Evolutionary conservation across 2,329 filamentous ascomycete species (phyloP).

Genomic region (Calonectria leucothoes): DNA sequence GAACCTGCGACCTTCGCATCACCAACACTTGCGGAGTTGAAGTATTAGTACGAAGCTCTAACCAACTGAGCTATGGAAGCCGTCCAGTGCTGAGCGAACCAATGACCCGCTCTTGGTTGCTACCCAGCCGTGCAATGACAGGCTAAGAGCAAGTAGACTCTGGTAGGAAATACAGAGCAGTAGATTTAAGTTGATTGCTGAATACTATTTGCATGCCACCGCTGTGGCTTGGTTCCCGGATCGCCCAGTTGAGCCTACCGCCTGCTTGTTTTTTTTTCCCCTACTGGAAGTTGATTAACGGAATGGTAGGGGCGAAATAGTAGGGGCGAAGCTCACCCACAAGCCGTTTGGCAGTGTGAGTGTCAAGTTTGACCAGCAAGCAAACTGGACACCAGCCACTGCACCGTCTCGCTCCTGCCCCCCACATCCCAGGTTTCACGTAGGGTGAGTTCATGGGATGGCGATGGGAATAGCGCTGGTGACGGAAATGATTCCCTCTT

Average conservation of each 20-base stretch:
- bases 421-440: neutral
- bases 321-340: neutral
- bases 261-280: too few species aligned
- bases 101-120: slow-evolving; percentile 9
- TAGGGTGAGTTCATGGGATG: neutral
- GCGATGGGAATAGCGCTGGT: neutral
- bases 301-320: too few species aligned
- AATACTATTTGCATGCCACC: too few species aligned
- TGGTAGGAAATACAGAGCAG: too few species aligned
- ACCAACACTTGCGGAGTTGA: slow-evolving; percentile 34
- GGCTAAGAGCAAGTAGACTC: slow-evolving; percentile 15
- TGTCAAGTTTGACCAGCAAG: neutral
- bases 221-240: too few species aligned
- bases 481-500: neutral
- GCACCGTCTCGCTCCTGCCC: neutral
- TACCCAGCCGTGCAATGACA: neutral
- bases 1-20: slow-evolving; percentile 49
- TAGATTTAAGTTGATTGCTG: too few species aligned
- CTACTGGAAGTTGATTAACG: too few species aligned
- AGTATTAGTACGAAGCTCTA: slow-evolving; percentile 49
- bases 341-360: neutral
- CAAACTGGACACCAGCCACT: neutral
- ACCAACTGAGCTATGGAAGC: slow-evolving; percentile 49
- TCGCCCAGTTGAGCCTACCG: too few species aligned
- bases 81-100: slow-evolving; percentile 25